Evolutionary conservation across 169 alveolate species (phyloP), one percentile per base, ranked within the genome.

Genomic region (Plasmodium knowlesi): DNA sequence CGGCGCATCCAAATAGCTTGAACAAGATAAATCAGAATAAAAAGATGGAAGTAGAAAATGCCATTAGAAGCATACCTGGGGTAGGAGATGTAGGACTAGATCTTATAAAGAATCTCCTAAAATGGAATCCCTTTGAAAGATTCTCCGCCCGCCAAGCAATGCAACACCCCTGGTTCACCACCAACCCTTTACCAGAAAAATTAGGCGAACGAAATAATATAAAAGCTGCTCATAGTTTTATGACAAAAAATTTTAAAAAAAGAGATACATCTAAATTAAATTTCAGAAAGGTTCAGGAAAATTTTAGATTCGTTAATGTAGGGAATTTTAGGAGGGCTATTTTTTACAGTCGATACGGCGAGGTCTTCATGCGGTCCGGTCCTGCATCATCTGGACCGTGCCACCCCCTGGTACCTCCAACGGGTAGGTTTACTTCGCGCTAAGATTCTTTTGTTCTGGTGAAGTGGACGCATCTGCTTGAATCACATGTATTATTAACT

Each of bases 71-170:
- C 46, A 92, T 83, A 37, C 95, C 92, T 39, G 96, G 95, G 39
- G 92, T 96, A 39, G 97, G 97, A 39, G 96, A 95, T 16, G 93
- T 93, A 37, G 97, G 97, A 22, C 93, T 96, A 96, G 97, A 96
- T 46, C 83, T 96, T 16, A 72, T 96, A 14, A 93, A 92, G 34
- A 92, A 82, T 50, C 82, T 93, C 19, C 91, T 96, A 39, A 92
- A 92, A 54, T 96, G 97, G 97, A 43, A 83, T 5, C 97, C 97
- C 19, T 83, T 79, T 61, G 88, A 93, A 14, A 92, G 97, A 73
- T 93, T 95, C n/a, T 73, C 97, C 9, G 97, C 97, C 6, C 61
- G 41, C 37, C 88, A 95, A 32, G 97, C 97, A 3, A 93, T 96
- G 41, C 82, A 83, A 16, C 97, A 96, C 85, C 97, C 97, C 9